Conservation (phyloP, 1,139 yeast species). For the Geotrichum klebahnii region DNA sequence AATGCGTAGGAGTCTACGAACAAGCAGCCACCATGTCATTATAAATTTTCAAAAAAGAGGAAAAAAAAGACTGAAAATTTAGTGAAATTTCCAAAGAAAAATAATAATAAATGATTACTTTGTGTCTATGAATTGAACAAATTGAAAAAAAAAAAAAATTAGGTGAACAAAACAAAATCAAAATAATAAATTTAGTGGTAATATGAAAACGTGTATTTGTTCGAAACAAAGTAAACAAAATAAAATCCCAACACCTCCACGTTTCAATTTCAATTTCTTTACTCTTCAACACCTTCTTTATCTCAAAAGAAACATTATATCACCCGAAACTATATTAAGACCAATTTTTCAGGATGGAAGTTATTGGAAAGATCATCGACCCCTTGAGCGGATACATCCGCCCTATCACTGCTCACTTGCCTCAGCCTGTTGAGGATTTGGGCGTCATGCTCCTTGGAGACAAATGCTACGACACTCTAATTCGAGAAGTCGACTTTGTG, state of each 20-base stretch:
- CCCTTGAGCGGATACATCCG: conserved; percentile 28
- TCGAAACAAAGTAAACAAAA: no score
- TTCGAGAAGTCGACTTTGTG: conserved; percentile 31
- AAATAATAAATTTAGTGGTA: no score
- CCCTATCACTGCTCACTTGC: conserved; percentile 29
- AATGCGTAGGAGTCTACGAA: background rate
- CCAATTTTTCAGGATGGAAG: conserved; percentile 25
- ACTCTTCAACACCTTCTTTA: conserved; percentile 5
- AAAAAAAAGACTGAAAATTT: background rate
- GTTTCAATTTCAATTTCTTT: no score
- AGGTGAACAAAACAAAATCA: no score
- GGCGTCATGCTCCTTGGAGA: conserved; percentile 27
- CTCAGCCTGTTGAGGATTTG: conserved; percentile 28
- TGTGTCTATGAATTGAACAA: no score
- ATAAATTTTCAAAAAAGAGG: background rate
- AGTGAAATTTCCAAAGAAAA: no score
- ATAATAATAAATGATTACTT: no score
- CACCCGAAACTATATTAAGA: background rate
- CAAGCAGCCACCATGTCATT: conserved; percentile 1
- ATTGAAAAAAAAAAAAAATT: background rate
- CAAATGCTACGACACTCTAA: conserved; percentile 28
- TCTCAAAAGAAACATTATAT: background rate
- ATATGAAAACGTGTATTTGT: no score
- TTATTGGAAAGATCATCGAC: conserved; percentile 27
- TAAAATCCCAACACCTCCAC: no score